Percentiles rank a stretch among this genome's conserved stretches.
phyloP scores from a whole-genome alignment of 148 eudicot genomes.

The Camellia granthamiana region DNA sequence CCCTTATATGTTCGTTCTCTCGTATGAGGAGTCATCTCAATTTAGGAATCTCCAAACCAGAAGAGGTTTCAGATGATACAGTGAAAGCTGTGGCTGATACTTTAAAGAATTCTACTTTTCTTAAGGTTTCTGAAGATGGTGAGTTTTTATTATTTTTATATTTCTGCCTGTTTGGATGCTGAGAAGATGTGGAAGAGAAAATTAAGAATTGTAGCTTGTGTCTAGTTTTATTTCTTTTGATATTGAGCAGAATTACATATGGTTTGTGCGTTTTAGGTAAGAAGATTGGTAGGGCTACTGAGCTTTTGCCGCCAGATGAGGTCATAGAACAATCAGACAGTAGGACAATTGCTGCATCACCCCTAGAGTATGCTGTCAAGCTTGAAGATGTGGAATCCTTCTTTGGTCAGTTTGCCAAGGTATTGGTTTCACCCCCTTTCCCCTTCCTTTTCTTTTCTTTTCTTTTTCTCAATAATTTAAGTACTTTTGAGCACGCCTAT shows the following conservation, averaged over 20 bases:
- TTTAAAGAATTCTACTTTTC: constrained; percentile 61
- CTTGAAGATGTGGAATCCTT: constrained; percentile 83
- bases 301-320: constrained; percentile 63
- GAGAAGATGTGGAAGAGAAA: not conserved
- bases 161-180: not conserved
- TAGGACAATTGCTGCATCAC: constrained; percentile 87
- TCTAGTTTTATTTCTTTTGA: not conserved
- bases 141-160: constrained; percentile 9
- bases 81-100: constrained; percentile 72
- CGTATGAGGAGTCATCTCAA: constrained; percentile 74
- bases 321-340: constrained; percentile 78
- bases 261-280: constrained; percentile 44
- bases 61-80: constrained; percentile 66
- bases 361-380: constrained; percentile 72
- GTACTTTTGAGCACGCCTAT: not conserved
- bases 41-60: constrained; percentile 67
- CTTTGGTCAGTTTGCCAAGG: constrained; percentile 79
- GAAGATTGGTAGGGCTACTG: constrained; percentile 76
- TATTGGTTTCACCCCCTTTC: constrained; percentile 17
- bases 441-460: not conserved
- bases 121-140: constrained; percentile 90
- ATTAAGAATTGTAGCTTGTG: not conserved
- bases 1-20: constrained; percentile 81
- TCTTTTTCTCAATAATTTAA: not conserved
- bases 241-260: not conserved